phyloP scores from a whole-genome alignment of 768 basidiomycete species.

The Fistulinella prunicolor region DNA sequence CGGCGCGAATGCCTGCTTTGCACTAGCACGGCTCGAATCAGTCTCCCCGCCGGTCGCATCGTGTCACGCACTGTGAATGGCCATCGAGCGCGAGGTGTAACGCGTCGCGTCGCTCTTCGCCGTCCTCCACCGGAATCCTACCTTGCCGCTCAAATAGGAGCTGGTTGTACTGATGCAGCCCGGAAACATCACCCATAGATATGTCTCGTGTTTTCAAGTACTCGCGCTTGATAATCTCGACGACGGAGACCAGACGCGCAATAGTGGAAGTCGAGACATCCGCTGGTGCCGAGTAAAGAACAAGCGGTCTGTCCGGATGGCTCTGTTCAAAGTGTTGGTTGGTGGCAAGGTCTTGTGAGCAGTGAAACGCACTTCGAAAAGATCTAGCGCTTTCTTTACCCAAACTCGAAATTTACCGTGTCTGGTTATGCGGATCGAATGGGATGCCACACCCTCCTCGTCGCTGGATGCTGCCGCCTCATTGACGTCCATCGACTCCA shows the following conservation, averaged over 20 bases:
- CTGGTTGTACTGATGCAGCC: conserved; percentile 78
- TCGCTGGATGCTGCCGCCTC: conserved; percentile 4
- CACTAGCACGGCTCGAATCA: conserved; percentile 32
- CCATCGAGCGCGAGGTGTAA: conserved; percentile 48
- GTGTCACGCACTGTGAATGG: conserved; percentile 51
- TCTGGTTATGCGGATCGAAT: conserved; percentile 51
- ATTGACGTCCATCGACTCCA: conserved; percentile 21
- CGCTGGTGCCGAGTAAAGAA: conserved; percentile 58
- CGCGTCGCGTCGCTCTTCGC: conserved; percentile 30
- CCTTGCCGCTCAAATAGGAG: conserved; percentile 44
- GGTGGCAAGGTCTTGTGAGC: neutral
- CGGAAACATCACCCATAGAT: conserved; percentile 42
- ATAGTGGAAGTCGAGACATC: conserved; percentile 36
- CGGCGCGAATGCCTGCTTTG: conserved; percentile 54
- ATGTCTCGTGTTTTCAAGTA: conserved; percentile 54
- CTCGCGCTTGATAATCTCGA: conserved; percentile 84
- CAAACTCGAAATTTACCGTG: conserved; percentile 53
- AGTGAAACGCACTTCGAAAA: conserved; percentile 45
- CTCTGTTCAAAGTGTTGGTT: conserved; percentile 35
- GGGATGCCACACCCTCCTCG: conserved; percentile 12
- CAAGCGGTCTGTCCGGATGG: conserved; percentile 46
- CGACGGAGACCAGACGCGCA: conserved; percentile 70
- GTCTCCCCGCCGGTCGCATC: neutral
- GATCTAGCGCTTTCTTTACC: conserved; percentile 52
- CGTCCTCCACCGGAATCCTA: conserved; percentile 29